Evolutionary conservation across 2,329 filamentous ascomycete genomes (phyloP).

Genomic region (Epichloe hybrida): DNA sequence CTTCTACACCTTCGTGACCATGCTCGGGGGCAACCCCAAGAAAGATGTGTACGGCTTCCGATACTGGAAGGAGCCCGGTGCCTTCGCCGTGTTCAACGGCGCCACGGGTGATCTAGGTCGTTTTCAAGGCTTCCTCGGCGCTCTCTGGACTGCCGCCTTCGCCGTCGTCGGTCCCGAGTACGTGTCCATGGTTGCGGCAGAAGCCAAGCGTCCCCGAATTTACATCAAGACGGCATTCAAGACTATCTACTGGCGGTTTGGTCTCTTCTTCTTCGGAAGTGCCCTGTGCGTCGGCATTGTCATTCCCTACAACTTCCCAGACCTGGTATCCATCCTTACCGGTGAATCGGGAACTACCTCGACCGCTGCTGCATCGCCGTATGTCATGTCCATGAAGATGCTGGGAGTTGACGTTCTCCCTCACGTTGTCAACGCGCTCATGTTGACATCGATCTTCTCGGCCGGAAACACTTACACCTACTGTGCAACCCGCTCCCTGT

Average conservation of each 20-base stretch:
- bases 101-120: slow-evolving; percentile 47
- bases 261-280: slow-evolving; percentile 57
- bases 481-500: slow-evolving; percentile 35
- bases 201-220: slow-evolving; percentile 48
- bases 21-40: slow-evolving; percentile 68
- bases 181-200: slow-evolving; percentile 55
- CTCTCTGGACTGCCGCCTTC: slow-evolving; percentile 50
- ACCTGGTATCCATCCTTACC: slow-evolving; percentile 36
- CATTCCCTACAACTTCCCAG: slow-evolving; percentile 49
- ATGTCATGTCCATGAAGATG: slow-evolving; percentile 49
- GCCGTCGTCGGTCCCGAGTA: slow-evolving; percentile 56
- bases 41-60: slow-evolving; percentile 57
- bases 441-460: slow-evolving; percentile 30
- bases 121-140: slow-evolving; percentile 57
- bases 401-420: slow-evolving; percentile 39
- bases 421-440: slow-evolving; percentile 42
- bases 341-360: slow-evolving; percentile 19
- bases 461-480: slow-evolving; percentile 39
- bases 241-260: slow-evolving; percentile 59
- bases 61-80: slow-evolving; percentile 39
- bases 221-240: slow-evolving; percentile 59
- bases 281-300: slow-evolving; percentile 53
- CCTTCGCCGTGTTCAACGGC: slow-evolving; percentile 36
- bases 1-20: slow-evolving; percentile 64
- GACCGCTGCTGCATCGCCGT: slow-evolving; percentile 45